phyloP scores from a whole-genome alignment of 495 filamentous ascomycete species.

The Letharia columbiana region DNA sequence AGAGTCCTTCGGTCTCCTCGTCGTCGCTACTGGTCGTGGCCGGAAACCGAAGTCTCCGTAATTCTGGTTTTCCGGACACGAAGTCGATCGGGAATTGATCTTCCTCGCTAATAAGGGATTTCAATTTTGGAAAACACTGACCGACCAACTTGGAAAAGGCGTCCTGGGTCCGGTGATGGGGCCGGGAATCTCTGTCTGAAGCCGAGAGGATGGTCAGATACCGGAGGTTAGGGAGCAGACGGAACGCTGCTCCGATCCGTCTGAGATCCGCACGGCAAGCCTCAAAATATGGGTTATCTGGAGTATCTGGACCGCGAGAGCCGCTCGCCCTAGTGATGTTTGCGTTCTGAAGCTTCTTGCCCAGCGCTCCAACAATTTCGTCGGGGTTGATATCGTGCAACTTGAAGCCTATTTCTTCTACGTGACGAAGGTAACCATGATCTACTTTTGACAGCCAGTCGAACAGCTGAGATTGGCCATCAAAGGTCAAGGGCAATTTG shows the following conservation, averaged over 20 bases:
- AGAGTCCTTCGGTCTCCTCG: constrained; percentile 13
- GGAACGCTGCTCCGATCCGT: constrained; percentile 17
- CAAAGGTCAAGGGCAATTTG: constrained; percentile 22
- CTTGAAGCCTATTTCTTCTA: constrained; percentile 20
- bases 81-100: constrained; percentile 17
- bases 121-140: constrained; percentile 20
- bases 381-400: constrained; percentile 25
- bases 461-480: constrained; percentile 24
- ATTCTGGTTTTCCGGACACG: constrained; percentile 16
- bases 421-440: constrained; percentile 18
- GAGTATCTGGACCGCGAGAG: constrained; percentile 10
- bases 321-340: constrained; percentile 14
- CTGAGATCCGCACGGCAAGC: constrained; percentile 23
- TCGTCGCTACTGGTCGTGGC: constrained; percentile 16
- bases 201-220: constrained; percentile 21
- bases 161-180: constrained; percentile 17
- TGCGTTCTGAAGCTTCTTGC: constrained; percentile 21
- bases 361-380: constrained; percentile 24
- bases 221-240: constrained; percentile 18
- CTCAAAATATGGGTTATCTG: constrained; percentile 25
- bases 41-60: constrained; percentile 21
- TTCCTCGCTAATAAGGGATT: constrained; percentile 15
- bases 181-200: constrained; percentile 18
- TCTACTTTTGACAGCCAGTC: constrained; percentile 24
- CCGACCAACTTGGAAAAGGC: constrained; percentile 21